These are phyloP conservation scores for Spergularia azorica DNA, from an alignment of 179 eudicot genomes.

Conservation along the genomic window DNA sequence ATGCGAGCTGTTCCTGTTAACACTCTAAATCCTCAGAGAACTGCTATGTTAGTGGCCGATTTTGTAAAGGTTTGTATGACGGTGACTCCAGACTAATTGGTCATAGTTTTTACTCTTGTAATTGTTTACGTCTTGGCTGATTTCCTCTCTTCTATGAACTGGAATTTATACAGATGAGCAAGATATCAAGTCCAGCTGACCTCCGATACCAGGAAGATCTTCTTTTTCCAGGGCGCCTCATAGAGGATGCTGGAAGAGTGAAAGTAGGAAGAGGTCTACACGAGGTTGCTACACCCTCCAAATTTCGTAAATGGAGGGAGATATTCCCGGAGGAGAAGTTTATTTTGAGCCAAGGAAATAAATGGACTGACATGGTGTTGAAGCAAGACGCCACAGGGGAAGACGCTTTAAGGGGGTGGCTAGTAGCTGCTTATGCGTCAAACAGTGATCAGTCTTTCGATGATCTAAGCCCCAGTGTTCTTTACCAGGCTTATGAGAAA, in stretches of 20 bases:
- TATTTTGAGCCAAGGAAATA: slow-evolving; percentile 50
- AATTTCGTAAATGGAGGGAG: slow-evolving; percentile 59
- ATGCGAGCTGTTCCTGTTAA: slow-evolving; percentile 95
- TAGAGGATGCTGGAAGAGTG: slow-evolving; percentile 87
- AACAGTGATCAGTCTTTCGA: slow-evolving; percentile 36
- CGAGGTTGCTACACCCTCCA: slow-evolving; percentile 67
- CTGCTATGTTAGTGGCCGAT: slow-evolving; percentile 84
- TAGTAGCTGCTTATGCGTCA: slow-evolving; percentile 81
- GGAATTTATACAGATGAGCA: slow-evolving; percentile 54
- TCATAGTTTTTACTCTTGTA: neutral
- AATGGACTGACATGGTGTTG: slow-evolving; percentile 75
- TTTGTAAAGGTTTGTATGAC: slow-evolving; percentile 61
- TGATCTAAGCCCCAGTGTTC: slow-evolving; percentile 27
- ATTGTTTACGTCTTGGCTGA: neutral
- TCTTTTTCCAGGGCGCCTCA: slow-evolving; percentile 74
- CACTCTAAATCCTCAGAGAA: slow-evolving; percentile 94
- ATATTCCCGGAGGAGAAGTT: slow-evolving; percentile 78
- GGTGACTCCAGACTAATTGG: neutral
- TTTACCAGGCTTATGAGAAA: slow-evolving; percentile 66
- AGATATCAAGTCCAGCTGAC: slow-evolving; percentile 84
- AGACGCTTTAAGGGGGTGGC: slow-evolving; percentile 96
- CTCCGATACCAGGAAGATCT: slow-evolving; percentile 86
- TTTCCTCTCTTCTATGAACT: slow-evolving; percentile 8
- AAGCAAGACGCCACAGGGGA: slow-evolving; percentile 83
- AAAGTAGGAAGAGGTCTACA: slow-evolving; percentile 75